Evolutionary conservation across 805 yeast genomes (phyloP).

Genomic region (Maudiozyma barnettii): DNA sequence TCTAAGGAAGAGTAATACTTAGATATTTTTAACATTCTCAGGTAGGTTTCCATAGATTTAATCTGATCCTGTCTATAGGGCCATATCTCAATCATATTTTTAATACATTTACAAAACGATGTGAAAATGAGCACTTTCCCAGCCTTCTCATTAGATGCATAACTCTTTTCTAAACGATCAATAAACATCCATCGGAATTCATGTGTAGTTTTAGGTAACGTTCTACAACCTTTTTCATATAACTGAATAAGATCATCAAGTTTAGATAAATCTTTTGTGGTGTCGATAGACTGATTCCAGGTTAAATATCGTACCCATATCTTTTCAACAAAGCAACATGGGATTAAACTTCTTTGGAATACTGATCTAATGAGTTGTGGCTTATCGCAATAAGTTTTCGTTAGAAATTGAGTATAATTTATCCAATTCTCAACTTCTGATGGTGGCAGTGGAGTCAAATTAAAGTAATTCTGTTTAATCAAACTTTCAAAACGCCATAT

Average conservation of each 20-base stretch:
- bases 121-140: slow-evolving; percentile 7
- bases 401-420: slow-evolving; percentile 49
- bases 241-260: slow-evolving; percentile 27
- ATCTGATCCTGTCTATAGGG: slow-evolving; percentile 7
- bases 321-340: slow-evolving; percentile 48
- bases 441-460: slow-evolving; percentile 35
- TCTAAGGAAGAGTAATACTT: slow-evolving; percentile 14
- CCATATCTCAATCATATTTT: slow-evolving; percentile 9
- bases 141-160: slow-evolving; percentile 5
- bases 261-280: background rate
- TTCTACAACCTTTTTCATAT: slow-evolving; percentile 44
- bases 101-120: slow-evolving; percentile 9
- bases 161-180: slow-evolving; percentile 11
- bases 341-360: slow-evolving; percentile 67
- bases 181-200: slow-evolving; percentile 14
- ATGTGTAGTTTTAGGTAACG: slow-evolving; percentile 27
- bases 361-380: slow-evolving; percentile 34
- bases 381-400: slow-evolving; percentile 21
- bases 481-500: slow-evolving; percentile 69
- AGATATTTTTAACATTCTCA: slow-evolving; percentile 16
- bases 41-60: slow-evolving; percentile 13
- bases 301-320: slow-evolving; percentile 63
- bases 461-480: slow-evolving; percentile 50
- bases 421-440: slow-evolving; percentile 49
- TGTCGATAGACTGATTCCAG: slow-evolving; percentile 28